Base-by-base conservation (phyloP, 345 rosid genomes). In the Gossypium anomalum region DNA sequence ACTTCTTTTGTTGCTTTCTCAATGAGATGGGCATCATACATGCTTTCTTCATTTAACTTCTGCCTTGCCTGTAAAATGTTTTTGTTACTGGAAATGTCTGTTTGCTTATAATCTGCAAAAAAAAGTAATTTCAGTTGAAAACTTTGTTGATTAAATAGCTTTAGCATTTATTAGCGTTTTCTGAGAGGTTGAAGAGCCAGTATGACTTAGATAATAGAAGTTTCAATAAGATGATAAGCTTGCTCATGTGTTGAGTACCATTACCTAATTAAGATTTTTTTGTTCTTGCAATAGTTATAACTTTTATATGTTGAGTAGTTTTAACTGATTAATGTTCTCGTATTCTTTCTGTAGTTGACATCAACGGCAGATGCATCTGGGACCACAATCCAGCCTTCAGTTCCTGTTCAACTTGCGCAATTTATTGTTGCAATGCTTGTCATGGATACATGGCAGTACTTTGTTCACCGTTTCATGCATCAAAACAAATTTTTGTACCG, bases 361-460 rank as follows among this genome's bases (percentile, higher is more conserved):
- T 83, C 92, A 2, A 79, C 78, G 3, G 76, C 83, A 7, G 82
- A 83, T 69, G 70, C 81, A 76, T 73, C 89, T 13, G 87, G 87
- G 47, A 75, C 69, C 56, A 77, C 76, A 45, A 67, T 67, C 48
- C 94, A 90, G 78, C 90, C 92, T 3, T 79, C 90, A 0, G 59
- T 85, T 74, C 79, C 67, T 34, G 51, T 82, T 78, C 94, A 85
- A 72, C 63, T 80, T 56, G 17, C 85, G 80, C 92, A 89, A 77
- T 76, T 87, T 66, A 34, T 85, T 43, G 62, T 86, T 45, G 92
- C 88, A 59, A 88, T 89, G 92, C 75, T 89, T 52, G 85, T 88
- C 49, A 86, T 88, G 89, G 94, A 89, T 74, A 84, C 92, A 5
- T 89, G 92, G 87, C 90, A 88, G 75, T 89, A 89, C 67, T 89